phyloP scores from a whole-genome alignment of 1,139 yeast genomes.

The Suhomyces anneliseae region DNA sequence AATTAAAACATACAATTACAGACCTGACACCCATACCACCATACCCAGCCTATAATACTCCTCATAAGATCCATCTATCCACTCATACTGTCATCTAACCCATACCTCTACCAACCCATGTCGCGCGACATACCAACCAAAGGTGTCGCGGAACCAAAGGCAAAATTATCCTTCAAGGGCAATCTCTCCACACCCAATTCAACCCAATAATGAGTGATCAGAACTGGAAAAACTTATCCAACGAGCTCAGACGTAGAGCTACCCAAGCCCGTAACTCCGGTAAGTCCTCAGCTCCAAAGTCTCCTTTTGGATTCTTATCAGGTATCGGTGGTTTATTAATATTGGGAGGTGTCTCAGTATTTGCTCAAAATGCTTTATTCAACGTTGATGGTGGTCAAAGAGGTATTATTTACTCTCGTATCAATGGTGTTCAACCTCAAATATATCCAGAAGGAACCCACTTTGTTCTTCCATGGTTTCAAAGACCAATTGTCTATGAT shows the following conservation, averaged over 20 bases:
- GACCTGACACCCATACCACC: no score
- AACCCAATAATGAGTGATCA: slow-evolving; percentile 43
- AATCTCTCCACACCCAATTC: not conserved
- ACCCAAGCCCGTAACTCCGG: slow-evolving; percentile 46
- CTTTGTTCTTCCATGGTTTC: slow-evolving; percentile 90
- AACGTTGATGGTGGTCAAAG: slow-evolving; percentile 99
- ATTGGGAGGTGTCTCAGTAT: slow-evolving; percentile 69
- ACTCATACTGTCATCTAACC: no score
- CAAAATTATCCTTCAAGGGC: not conserved
- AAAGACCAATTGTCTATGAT: slow-evolving; percentile 88
- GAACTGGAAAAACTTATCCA: slow-evolving; percentile 68
- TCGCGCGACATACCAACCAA: not conserved
- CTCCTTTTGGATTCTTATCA: slow-evolving; percentile 61
- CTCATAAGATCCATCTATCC: no score
- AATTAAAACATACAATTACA: no score
- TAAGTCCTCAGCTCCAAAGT: slow-evolving; percentile 45
- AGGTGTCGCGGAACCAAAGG: not conserved
- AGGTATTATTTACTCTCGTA: slow-evolving; percentile 88
- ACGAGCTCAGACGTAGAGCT: slow-evolving; percentile 66
- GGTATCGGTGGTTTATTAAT: slow-evolving; percentile 78
- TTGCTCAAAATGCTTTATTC: slow-evolving; percentile 75
- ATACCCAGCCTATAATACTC: no score
- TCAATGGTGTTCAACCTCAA: slow-evolving; percentile 81
- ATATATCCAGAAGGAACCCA: slow-evolving; percentile 96
- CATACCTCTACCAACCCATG: no score